These are phyloP conservation scores for Gossypium anomalum DNA, from an alignment of 345 rosid genomes.

Conservation along the genomic window DNA sequence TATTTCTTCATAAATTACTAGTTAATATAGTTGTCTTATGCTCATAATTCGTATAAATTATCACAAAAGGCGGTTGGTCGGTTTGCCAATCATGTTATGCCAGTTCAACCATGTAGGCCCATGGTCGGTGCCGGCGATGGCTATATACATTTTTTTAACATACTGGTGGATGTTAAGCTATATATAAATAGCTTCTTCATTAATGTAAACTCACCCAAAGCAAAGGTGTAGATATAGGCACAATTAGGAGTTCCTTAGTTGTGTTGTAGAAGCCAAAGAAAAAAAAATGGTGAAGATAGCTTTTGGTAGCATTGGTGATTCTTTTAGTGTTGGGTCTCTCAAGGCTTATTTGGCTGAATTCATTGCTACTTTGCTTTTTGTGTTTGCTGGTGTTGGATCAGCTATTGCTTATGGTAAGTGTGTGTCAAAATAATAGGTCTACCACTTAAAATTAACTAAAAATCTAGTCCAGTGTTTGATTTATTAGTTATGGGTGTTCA, in stretches of 20 bases:
- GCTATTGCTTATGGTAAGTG: conserved; percentile 69
- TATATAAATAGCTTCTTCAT: conserved; percentile 8
- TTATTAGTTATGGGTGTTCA: no score
- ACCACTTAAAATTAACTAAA: neutral
- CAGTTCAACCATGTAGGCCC: conserved; percentile 28
- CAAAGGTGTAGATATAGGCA: neutral
- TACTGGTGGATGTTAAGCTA: neutral
- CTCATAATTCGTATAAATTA: conserved; percentile 39
- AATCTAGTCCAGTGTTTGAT: no score
- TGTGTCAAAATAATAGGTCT: neutral
- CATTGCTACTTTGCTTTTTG: conserved; percentile 85
- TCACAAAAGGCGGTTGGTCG: conserved; percentile 43
- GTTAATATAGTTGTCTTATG: conserved; percentile 31
- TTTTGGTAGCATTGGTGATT: conserved; percentile 63
- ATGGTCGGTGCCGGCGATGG: conserved; percentile 41
- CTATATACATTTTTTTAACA: conserved; percentile 2
- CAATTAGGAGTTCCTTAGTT: neutral
- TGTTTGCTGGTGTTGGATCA: conserved; percentile 94
- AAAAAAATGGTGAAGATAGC: conserved; percentile 67
- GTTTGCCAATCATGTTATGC: conserved; percentile 28
- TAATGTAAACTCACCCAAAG: conserved; percentile 4
- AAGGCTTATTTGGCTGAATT: conserved; percentile 77
- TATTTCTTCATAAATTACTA: conserved; percentile 23
- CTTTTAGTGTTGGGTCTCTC: conserved; percentile 61
- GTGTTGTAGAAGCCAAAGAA: neutral